Conservation (phyloP, 768 basidiomycete genomes). For the Amanita jacksonii region DNA sequence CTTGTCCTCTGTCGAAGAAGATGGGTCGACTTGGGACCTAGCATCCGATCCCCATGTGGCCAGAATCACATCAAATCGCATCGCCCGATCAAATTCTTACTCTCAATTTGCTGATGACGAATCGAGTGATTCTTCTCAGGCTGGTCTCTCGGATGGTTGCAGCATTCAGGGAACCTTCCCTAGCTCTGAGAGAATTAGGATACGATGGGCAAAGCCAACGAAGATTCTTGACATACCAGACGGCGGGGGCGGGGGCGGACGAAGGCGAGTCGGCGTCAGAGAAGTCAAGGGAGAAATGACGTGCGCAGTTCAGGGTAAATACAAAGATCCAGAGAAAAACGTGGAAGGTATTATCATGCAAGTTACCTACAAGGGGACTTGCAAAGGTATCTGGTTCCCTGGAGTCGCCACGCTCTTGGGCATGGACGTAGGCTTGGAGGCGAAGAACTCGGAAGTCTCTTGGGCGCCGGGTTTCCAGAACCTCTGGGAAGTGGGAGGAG, state of each 20-base stretch:
- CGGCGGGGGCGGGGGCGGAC: conserved; percentile 33
- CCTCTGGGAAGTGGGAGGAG: conserved; percentile 57
- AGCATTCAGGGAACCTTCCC: conserved; percentile 73
- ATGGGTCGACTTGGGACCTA: conserved; percentile 61
- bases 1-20: conserved; percentile 67
- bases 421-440: conserved; percentile 62
- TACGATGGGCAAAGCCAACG: conserved; percentile 69
- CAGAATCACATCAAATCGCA: conserved; percentile 35
- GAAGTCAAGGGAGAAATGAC: conserved; percentile 61
- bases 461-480: conserved; percentile 47
- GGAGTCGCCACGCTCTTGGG: conserved; percentile 78
- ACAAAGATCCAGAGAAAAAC: conserved; percentile 24
- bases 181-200: conserved; percentile 62
- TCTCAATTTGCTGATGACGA: conserved; percentile 76
- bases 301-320: conserved; percentile 46
- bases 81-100: conserved; percentile 49
- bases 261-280: conserved; percentile 61
- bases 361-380: conserved; percentile 63
- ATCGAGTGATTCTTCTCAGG: conserved; percentile 59
- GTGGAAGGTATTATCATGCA: conserved; percentile 52
- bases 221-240: conserved; percentile 36
- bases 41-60: conserved; percentile 71
- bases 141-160: conserved; percentile 49
- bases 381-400: conserved; percentile 73
- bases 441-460: conserved; percentile 55